These are phyloP conservation scores for Phlyctochytrium arcticum DNA, from an alignment of 192 early-diverging fungal species.

Conservation along the genomic window DNA sequence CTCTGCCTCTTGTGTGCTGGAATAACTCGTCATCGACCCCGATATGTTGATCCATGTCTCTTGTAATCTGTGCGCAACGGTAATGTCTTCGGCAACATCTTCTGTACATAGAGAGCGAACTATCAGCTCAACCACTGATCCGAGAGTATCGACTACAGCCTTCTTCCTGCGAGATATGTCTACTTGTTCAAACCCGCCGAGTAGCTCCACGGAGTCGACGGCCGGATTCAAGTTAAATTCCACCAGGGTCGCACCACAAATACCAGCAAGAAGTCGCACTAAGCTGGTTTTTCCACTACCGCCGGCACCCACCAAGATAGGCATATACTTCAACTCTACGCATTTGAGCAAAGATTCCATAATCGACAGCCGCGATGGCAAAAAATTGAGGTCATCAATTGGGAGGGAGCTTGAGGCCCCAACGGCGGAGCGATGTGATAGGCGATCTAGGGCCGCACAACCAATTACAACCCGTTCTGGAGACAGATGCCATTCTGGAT, in stretches of 20 bases:
- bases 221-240: conserved; percentile 96
- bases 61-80: no score
- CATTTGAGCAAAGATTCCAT: conserved; percentile 81
- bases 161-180: conserved; percentile 73
- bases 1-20: background rate
- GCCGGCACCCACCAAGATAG: conserved; percentile 80
- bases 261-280: conserved; percentile 72
- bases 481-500: conserved; percentile 18
- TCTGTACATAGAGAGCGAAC: conserved; percentile 34
- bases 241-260: conserved; percentile 77
- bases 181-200: conserved; percentile 97
- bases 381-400: conserved; percentile 48
- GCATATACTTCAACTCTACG: conserved; percentile 87
- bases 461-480: conserved; percentile 21
- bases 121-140: conserved; percentile 36
- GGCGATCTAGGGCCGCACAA: conserved; percentile 3
- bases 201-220: conserved; percentile 89
- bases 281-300: conserved; percentile 86
- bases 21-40: background rate
- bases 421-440: conserved; percentile 16
- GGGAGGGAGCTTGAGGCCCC: conserved; percentile 15
- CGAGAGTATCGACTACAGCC: conserved; percentile 41
- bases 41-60: no score
- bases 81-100: background rate
- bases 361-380: conserved; percentile 59